These are phyloP conservation scores for Wickerhamomyces ciferrii DNA, from an alignment of 805 yeast species.

Conservation along the genomic window DNA sequence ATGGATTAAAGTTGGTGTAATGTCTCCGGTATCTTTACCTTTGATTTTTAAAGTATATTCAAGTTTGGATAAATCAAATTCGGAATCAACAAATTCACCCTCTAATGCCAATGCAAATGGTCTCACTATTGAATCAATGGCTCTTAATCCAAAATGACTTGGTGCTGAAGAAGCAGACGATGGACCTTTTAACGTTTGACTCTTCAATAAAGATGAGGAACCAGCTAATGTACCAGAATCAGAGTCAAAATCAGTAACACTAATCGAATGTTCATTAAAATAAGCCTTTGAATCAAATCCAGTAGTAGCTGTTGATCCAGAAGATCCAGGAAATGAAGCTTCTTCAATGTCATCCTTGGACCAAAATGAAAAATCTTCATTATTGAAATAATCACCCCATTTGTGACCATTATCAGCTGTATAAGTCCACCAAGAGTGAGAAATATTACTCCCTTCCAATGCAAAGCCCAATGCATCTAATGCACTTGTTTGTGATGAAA, in stretches of 20 bases:
- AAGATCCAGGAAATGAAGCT: background rate
- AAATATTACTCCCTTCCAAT: slow-evolving; percentile 64
- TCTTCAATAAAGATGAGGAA: background rate
- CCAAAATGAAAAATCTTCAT: slow-evolving; percentile 90
- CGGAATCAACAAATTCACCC: slow-evolving; percentile 52
- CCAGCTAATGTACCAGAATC: slow-evolving; percentile 18
- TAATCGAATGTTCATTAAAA: background rate
- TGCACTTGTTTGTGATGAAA: slow-evolving; percentile 71
- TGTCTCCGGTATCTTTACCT: slow-evolving; percentile 18
- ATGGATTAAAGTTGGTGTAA: slow-evolving; percentile 52
- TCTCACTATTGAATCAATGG: slow-evolving; percentile 66
- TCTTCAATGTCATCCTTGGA: slow-evolving; percentile 42
- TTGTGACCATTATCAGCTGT: slow-evolving; percentile 65
- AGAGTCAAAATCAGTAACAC: slow-evolving; percentile 15
- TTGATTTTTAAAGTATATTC: slow-evolving; percentile 44
- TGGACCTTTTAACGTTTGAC: background rate
- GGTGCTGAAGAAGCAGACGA: background rate
- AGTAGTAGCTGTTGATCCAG: background rate
- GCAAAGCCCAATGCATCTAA: slow-evolving; percentile 80
- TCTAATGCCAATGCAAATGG: slow-evolving; percentile 66
- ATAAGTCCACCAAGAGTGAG: slow-evolving; percentile 86
- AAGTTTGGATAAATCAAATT: slow-evolving; percentile 49
- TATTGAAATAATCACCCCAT: slow-evolving; percentile 92
- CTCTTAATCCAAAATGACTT: slow-evolving; percentile 59
- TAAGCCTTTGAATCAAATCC: background rate